These are phyloP conservation scores for Zizania palustris DNA, from an alignment of 202 grass and related monocot genomes.

Conservation along the genomic window DNA sequence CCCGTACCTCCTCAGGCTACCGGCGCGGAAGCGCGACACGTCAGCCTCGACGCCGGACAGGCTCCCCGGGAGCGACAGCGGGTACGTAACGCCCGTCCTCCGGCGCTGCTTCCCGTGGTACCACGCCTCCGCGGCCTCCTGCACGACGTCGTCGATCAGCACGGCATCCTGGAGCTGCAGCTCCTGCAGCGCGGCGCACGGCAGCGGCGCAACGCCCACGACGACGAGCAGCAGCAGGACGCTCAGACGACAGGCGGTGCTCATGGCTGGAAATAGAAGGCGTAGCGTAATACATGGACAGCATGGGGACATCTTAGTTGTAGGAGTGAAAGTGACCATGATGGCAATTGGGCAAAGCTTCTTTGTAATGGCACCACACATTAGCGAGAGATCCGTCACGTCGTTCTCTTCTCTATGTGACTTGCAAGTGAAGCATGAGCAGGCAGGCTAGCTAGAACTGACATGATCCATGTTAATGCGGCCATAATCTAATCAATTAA, in stretches of 20 bases:
- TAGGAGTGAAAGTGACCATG: constrained; percentile 46
- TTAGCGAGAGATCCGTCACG: background rate
- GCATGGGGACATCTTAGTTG: constrained; percentile 58
- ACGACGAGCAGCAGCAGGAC: constrained; percentile 29
- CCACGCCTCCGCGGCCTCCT: constrained; percentile 60
- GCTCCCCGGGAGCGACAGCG: constrained; percentile 57
- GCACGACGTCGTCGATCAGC: constrained; percentile 69
- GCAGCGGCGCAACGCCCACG: constrained; percentile 22
- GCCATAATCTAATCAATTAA: constrained; percentile 19
- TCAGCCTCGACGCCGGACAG: constrained; percentile 50
- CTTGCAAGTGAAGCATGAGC: constrained; percentile 42
- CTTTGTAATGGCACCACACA: constrained; percentile 15
- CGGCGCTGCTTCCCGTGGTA: constrained; percentile 59
- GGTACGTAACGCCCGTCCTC: constrained; percentile 69
- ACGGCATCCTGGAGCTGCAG: constrained; percentile 61
- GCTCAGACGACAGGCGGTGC: background rate
- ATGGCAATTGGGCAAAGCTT: constrained; percentile 37
- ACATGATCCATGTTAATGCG: constrained; percentile 37
- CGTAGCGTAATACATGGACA: constrained; percentile 31
- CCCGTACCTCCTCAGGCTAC: constrained; percentile 71
- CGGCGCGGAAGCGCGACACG: constrained; percentile 62
- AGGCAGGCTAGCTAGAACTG: constrained; percentile 22
- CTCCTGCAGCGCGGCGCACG: constrained; percentile 24
- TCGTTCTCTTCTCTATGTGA: constrained; percentile 13
- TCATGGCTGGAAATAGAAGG: constrained; percentile 53